Base-by-base conservation (phyloP, 2,329 filamentous ascomycete species). In the Trichoderma asperellum region DNA sequence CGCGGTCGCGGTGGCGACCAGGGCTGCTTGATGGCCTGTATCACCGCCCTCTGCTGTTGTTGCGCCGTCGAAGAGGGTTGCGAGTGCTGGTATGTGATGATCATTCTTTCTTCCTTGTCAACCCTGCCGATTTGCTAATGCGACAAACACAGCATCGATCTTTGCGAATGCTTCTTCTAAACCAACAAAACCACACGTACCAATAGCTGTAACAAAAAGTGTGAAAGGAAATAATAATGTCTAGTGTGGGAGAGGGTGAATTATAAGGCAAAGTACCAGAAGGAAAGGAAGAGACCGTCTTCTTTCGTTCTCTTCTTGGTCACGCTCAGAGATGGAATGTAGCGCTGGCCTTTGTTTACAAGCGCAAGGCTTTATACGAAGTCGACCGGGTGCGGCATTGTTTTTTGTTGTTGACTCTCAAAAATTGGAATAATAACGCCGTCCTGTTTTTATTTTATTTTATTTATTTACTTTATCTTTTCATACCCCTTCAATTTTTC, bases 31-130 rank as follows among this genome's bases (percentile, higher is more conserved):
- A 79, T 80, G 55, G 82, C 79, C 68, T 85, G 83, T 78, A 76
- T 86, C 58, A 83, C 84, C 10, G 78, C 80, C 18, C 73, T 86
- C 66, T 86, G 83, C 78, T 85, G 82, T 76, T 86, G 84, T 76
- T 86, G 83, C 71, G 81, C 83, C 66, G 78, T 81, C 55, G 84
- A 86, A 68, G 84, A 85, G 72, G 80, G 79, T 35, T 86, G 84
- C 75, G 84, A 86, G 73, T 83, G 81, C 72, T 86, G 84, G 81
- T 81, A 79, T 77, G 79, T 78, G 6, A 5, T 24, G 24, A 24
- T 24, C 24, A 24, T 24, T 24, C 4, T 27, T 11, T 5, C 6
- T 2, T 2, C 40, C n/a, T n/a, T 21, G 18, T 35, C 14, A 21
- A 8, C 21, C 6, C 43, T 35, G 14, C 24, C 21, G n/a, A 27